A percentile compares a stretch with the other conserved stretches of the same genome.
phyloP scores from a whole-genome alignment of 306 rosid species.

The Sindora glabra region DNA sequence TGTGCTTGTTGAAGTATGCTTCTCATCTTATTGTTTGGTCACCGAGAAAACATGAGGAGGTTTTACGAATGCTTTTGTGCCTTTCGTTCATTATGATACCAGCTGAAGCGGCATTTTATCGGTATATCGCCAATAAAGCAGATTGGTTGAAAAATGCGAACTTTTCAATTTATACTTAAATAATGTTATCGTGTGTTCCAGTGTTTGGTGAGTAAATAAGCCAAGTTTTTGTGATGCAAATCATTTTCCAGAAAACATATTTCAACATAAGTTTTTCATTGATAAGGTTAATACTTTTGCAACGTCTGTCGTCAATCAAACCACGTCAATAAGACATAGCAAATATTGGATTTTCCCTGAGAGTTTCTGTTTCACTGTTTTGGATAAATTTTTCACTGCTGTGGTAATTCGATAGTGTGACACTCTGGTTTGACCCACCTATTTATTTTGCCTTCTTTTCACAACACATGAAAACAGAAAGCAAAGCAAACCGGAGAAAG shows the following conservation, averaged over 20 bases:
- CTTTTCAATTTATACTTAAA: too few species aligned
- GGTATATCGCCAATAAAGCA: neutral
- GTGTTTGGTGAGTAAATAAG: neutral
- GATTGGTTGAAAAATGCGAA: neutral
- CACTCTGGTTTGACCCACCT: neutral
- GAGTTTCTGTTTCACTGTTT: neutral
- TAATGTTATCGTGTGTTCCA: neutral
- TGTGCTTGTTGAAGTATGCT: too few species aligned
- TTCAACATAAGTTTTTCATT: too few species aligned
- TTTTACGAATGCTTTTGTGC: too few species aligned
- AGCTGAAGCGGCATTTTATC: neutral
- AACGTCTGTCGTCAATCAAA: too few species aligned
- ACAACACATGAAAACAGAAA: neutral
- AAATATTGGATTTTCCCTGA: neutral
- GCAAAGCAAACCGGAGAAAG: neutral
- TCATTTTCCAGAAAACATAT: too few species aligned
- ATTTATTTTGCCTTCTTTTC: neutral
- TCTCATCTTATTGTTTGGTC: too few species aligned
- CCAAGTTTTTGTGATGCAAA: too few species aligned
- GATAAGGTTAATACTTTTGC: too few species aligned
- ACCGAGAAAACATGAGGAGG: too few species aligned
- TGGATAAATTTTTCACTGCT: neutral
- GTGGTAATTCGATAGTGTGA: neutral
- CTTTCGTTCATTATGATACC: too few species aligned
- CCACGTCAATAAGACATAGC: neutral